A percentile compares a stretch with the other conserved stretches of the same genome.
phyloP scores from a whole-genome alignment of 768 basidiomycete species.

The Leucocoprinus sp. region DNA sequence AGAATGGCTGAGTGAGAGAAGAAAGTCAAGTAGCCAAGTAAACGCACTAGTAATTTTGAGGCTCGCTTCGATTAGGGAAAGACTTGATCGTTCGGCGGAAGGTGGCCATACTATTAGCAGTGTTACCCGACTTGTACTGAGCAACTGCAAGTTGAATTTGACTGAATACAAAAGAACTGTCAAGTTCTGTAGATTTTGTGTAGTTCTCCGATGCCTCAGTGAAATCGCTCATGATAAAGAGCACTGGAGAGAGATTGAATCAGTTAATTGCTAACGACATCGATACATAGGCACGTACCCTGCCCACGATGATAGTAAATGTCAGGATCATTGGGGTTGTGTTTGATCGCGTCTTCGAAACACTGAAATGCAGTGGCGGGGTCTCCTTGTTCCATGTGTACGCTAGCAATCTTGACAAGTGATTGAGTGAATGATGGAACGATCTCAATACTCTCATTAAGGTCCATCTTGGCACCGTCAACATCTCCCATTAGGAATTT shows the following conservation, averaged over 20 bases:
- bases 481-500: constrained; percentile 92
- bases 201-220: constrained; percentile 84
- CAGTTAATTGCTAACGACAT: background rate
- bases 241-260: constrained; percentile 37
- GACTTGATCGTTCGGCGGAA: constrained; percentile 79
- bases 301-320: constrained; percentile 99
- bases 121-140: constrained; percentile 82
- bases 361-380: constrained; percentile 76
- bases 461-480: constrained; percentile 71
- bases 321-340: constrained; percentile 82
- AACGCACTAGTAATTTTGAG: constrained; percentile 89
- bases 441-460: constrained; percentile 67
- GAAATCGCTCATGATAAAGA: constrained; percentile 93
- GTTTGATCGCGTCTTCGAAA: constrained; percentile 82
- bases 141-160: constrained; percentile 98
- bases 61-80: constrained; percentile 85
- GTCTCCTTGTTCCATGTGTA: constrained; percentile 93
- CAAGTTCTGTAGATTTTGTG: constrained; percentile 80
- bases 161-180: constrained; percentile 86
- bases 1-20: background rate
- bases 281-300: constrained; percentile 36
- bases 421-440: constrained; percentile 71
- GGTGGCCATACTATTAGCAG: constrained; percentile 79
- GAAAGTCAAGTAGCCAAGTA: background rate
- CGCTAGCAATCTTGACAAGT: constrained; percentile 93